These are phyloP conservation scores for Porodaedalea pini DNA, from an alignment of 1,284 basidiomycete species.

Conservation along the genomic window DNA sequence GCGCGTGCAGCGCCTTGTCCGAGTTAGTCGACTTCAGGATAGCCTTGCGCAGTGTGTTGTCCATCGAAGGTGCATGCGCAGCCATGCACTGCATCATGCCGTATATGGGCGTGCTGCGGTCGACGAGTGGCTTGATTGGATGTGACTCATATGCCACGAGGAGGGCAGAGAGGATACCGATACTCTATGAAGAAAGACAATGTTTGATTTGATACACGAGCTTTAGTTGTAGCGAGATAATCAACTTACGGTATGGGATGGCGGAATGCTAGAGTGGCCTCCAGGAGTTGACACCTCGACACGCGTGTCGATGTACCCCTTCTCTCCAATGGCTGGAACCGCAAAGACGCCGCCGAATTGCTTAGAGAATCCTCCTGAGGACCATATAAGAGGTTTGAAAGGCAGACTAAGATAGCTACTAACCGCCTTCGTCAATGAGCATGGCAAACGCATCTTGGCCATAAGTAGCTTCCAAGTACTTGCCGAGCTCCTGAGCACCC, in stretches of 20 bases:
- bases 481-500: constrained; percentile 36
- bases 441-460: constrained; percentile 51
- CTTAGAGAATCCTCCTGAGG: constrained; percentile 22
- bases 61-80: constrained; percentile 43
- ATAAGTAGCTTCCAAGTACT: constrained; percentile 43
- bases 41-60: constrained; percentile 34
- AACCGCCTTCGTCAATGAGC: constrained; percentile 46
- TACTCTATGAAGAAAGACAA: constrained; percentile 32
- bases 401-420: constrained; percentile 13
- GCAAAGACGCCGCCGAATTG: constrained; percentile 29
- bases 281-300: constrained; percentile 40
- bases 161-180: constrained; percentile 44
- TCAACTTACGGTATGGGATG: constrained; percentile 29
- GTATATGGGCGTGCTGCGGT: constrained; percentile 44
- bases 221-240: constrained; percentile 12
- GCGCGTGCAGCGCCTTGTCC: constrained; percentile 39
- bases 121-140: constrained; percentile 33
- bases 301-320: constrained; percentile 44
- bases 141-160: constrained; percentile 40
- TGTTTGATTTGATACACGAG: too few species aligned
- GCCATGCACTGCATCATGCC: constrained; percentile 42
- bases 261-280: constrained; percentile 46
- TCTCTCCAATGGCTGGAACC: constrained; percentile 43
- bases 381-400: constrained; percentile 11
- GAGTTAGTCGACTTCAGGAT: constrained; percentile 37